Evolutionary conservation across 2,329 filamentous ascomycete species (phyloP).

Genomic region (Calonectria hongkongensis): DNA sequence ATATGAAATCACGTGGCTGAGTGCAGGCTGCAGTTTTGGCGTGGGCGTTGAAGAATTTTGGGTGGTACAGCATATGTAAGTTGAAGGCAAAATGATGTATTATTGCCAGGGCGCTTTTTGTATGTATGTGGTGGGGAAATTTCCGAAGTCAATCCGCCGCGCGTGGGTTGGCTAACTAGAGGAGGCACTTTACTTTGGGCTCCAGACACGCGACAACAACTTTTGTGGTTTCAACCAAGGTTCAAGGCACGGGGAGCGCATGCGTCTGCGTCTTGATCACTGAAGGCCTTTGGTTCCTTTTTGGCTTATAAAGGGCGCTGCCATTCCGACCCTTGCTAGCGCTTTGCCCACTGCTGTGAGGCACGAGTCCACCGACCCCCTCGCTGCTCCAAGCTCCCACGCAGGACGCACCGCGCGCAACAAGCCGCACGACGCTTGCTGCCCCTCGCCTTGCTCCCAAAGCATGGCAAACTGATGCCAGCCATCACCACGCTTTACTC

Average conservation of each 20-base stretch:
- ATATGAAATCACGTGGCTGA: background rate
- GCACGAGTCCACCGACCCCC: conserved; percentile 1
- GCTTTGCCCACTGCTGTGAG: background rate
- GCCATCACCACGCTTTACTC: background rate
- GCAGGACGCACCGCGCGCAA: conserved; percentile 14
- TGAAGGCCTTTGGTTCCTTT: background rate
- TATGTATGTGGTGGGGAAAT: conserved; percentile 22
- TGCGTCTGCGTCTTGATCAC: background rate
- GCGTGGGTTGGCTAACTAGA: background rate
- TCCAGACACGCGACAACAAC: background rate
- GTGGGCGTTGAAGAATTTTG: background rate
- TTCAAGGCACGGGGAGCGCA: background rate
- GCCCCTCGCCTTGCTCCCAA: background rate
- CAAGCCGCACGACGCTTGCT: background rate
- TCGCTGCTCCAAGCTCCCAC: conserved; percentile 5
- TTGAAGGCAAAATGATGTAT: background rate
- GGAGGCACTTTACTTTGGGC: background rate
- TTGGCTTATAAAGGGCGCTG: background rate
- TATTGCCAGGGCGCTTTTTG: background rate
- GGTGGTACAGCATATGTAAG: conserved; percentile 7
- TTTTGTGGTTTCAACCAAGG: background rate
- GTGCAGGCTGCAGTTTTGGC: background rate
- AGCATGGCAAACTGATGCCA: background rate
- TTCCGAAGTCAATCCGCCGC: conserved; percentile 37
- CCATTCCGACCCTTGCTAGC: background rate